Evolutionary conservation across 805 yeast species (phyloP).

Genomic region (Clavispora asparagi): DNA sequence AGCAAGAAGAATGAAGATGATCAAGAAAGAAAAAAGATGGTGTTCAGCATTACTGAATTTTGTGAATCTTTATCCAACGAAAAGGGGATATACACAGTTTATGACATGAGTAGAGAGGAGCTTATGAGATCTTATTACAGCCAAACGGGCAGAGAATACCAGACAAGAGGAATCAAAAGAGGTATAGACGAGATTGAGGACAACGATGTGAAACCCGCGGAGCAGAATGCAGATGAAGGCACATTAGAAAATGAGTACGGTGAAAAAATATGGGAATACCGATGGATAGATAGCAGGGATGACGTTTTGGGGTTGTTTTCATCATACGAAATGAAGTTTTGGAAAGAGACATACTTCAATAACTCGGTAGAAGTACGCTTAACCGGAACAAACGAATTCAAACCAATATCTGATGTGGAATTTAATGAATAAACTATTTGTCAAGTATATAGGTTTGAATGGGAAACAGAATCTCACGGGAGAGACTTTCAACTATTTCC

Average conservation of each 20-base stretch:
- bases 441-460: constrained; percentile 50
- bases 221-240: not conserved
- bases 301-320: constrained; percentile 46
- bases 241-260: constrained; percentile 16
- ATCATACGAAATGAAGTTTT: constrained; percentile 48
- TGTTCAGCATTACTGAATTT: constrained; percentile 43
- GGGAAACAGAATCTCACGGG: constrained; percentile 61
- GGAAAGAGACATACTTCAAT: constrained; percentile 48
- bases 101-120: constrained; percentile 47
- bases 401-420: constrained; percentile 17
- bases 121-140: constrained; percentile 42
- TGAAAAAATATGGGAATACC: constrained; percentile 42
- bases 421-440: constrained; percentile 12
- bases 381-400: constrained; percentile 19
- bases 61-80: constrained; percentile 18
- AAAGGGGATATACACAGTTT: constrained; percentile 21
- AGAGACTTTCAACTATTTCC: constrained; percentile 54
- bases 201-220: constrained; percentile 1
- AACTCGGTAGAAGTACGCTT: constrained; percentile 40
- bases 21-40: constrained; percentile 10
- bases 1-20: constrained; percentile 8
- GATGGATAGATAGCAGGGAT: constrained; percentile 36
- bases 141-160: constrained; percentile 52
- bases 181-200: constrained; percentile 21
- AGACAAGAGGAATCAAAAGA: constrained; percentile 33